These are phyloP conservation scores for Trametes cinnabarina DNA, from an alignment of 768 basidiomycete genomes.

Conservation along the genomic window DNA sequence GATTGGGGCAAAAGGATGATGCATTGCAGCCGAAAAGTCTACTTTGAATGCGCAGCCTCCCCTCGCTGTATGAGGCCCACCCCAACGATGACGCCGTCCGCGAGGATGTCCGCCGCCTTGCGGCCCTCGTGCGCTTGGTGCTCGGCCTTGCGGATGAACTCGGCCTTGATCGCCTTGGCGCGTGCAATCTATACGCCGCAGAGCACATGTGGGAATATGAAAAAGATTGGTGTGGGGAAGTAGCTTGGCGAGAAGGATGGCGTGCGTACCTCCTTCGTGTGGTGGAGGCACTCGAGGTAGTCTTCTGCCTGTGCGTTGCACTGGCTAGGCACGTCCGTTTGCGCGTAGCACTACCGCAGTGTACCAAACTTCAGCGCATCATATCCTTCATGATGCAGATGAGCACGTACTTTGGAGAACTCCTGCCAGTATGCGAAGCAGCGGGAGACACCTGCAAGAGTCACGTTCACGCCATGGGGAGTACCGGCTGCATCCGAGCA, in stretches of 20 bases:
- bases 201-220: background rate
- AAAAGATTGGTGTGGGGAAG: background rate
- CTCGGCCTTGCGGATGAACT: slow-evolving; percentile 66
- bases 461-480: background rate
- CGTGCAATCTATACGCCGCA: slow-evolving; percentile 49
- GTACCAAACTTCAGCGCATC: background rate
- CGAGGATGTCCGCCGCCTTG: slow-evolving; percentile 67
- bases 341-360: slow-evolving; percentile 82
- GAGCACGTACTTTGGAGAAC: slow-evolving; percentile 59
- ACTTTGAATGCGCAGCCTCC: slow-evolving; percentile 17
- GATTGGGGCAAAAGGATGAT: background rate
- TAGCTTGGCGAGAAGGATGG: background rate
- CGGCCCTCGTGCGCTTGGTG: slow-evolving; percentile 66
- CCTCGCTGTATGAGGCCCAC: slow-evolving; percentile 72
- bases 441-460: slow-evolving; percentile 64
- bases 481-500: background rate
- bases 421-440: slow-evolving; percentile 95
- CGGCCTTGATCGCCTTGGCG: slow-evolving; percentile 67
- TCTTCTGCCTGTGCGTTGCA: slow-evolving; percentile 76
- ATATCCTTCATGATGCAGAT: background rate
- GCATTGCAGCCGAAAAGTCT: slow-evolving; percentile 11
- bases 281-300: slow-evolving; percentile 90
- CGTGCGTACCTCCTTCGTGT: slow-evolving; percentile 77
- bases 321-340: slow-evolving; percentile 68
- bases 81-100: slow-evolving; percentile 71